Evolutionary conservation across 2,329 filamentous ascomycete species (phyloP), one percentile per base, ranked within the genome.

Genomic region (Venturia pyrina): DNA sequence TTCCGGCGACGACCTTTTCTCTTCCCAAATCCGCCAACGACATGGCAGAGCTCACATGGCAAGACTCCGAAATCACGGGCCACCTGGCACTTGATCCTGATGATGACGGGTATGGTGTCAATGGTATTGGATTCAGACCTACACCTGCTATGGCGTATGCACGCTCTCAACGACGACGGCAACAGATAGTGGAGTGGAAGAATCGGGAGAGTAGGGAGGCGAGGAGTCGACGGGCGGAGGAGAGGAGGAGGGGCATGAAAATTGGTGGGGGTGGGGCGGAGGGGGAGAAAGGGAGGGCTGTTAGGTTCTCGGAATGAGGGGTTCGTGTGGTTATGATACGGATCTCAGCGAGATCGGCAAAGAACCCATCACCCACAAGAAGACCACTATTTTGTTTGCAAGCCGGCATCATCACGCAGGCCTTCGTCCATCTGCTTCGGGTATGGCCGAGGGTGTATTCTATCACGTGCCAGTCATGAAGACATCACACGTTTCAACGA

Each of bases 21-120:
- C 34, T 32, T 5, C 53, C 53, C 6, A 28, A 28, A n/a, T 24
- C 28, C 3, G 15, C 50, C 5, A 61, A 37, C 61, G 43, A 44
- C 1, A 63, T 13, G 15, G 32, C 34, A n/a, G 28, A 46, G 13
- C 48, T 65, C 15, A 46, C 63, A 5, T 87, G 85, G 85, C 81
- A 82, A 70, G 82, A 85, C 68, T 78, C 79, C 46, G 85, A 88
- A 71, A 87, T 87, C 70, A 87, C 85, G 5, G 85, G 85, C 17
- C 83, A 87, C 70, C 72, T 79, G 41, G 76, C 76, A 24, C 78
- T 75, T 5, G 82, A 85, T 65, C 82, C 82, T 7, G 81, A 81
- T 48, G 85, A 87, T 70, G 85, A 88, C 71, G 85, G 85, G 3
- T 83, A 84, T 65, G 85, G 85, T 5, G 81, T 87, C 68, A 87